Evolutionary conservation across 495 filamentous ascomycete genomes (phyloP), one percentile per base, ranked within the genome.

Genomic region (Penicillium maclennaniae): DNA sequence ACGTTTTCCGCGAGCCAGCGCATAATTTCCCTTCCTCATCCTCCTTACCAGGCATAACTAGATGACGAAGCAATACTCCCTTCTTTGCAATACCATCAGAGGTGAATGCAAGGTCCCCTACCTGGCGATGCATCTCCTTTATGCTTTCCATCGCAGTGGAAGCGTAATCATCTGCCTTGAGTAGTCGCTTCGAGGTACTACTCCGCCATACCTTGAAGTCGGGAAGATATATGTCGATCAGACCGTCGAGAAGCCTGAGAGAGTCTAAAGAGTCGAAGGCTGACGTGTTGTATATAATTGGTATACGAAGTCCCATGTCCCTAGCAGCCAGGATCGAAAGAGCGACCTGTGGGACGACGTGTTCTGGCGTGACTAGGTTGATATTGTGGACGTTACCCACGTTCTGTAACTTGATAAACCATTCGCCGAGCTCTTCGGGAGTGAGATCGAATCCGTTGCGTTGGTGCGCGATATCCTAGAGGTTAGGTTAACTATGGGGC

Each of bases 231-330:
- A 91, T 87, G 63, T 91, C 87, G 0, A 91, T 80, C 9, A 91
- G 72, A 0, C 87, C 88, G 56, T 90, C 83, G 40, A 91, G 71
- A 3, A 91, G 70, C 34, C 80, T 64, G 0, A 91, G 63, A 0
- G 83, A 87, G 0, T 79, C 83, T 4, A 87, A 66, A 1, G 82
- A 87, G 67, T 91, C 88, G 56, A 86, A 91, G 6, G 82, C 81
- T 0, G 85, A 87, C 0, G 87, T 89, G 55, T 91, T 92, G 72
- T 92, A 90, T 31, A 92, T 72, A 51, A 91, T 83, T 4, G 88
- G 88, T 16, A 91, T 47, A 3, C 65, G 71, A 17, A 91, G 71
- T 1, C 87, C 87, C 39, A 84, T 71, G 7, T 87, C 82, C 12
- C 76, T 67, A 0, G 87, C 87, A 21, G 84, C 75, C 15, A 92